Evolutionary conservation across 148 eudicot species (phyloP), one percentile per base, ranked within the genome.

Genomic region (Vaccinium macrocarpon): DNA sequence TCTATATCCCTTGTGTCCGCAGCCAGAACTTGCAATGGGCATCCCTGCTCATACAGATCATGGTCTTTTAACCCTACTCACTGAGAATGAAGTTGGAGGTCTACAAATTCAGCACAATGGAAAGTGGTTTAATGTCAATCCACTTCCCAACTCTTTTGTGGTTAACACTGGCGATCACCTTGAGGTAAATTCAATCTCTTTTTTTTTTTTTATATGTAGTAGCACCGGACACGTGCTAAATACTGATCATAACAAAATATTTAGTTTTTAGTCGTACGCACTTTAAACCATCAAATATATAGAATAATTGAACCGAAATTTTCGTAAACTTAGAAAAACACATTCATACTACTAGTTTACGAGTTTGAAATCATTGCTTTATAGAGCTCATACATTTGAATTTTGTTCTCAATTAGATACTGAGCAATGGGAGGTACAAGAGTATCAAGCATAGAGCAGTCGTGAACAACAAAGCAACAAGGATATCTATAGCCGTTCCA

Each of bases 21-120:
- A 88, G 29, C 90, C 92, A 57, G 77, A 74, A 42, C 48, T 8
- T 74, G 77, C 77, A 74, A 74, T 74, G 50, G 77, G 77, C 12
- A 35, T 91, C 52, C 87, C 88, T 2, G 87, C 93, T 15, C 93
- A 91, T 81, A 85, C 93, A 0, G 93, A 91, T 53, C 82, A 80
- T 21, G 71, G 82, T 3, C 71, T 80, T 4, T n/a, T 80, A 4
- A 32, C 82, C 52, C 18, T 80, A 0, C 85, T 90, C 68, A 80
- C 86, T 14, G 86, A 88, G 68, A 90, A 90, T 38, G 82, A 84
- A 56, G 51, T 85, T 61, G 87, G 85, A 8, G 92, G 92, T 49
- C 89, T 90, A 23, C 87, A 90, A 52, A 16, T 90, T 32, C 82
- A 61, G 9, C 92, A 87, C 74, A 50, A 84, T 1, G 89, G 88